A percentile compares a stretch with the other conserved stretches of the same genome.
These are phyloP conservation scores for Echinosophora koreensis DNA, from an alignment of 306 rosid genomes.

Conservation along the genomic window DNA sequence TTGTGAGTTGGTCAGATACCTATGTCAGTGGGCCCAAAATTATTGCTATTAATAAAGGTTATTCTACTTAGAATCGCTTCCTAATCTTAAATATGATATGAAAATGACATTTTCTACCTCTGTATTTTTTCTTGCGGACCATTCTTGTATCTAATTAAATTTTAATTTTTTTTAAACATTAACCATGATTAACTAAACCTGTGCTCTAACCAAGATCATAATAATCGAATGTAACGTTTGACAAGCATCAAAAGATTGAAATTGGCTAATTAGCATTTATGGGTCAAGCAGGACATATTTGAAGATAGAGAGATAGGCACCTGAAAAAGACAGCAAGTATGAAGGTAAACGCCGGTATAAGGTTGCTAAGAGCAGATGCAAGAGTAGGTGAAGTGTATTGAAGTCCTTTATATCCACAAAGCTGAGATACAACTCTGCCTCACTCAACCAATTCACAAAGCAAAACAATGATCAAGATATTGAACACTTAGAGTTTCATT, in stretches of 20 bases:
- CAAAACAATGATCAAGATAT: background rate
- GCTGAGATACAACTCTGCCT: slow-evolving; percentile 46
- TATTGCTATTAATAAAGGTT: too few relatives aligned
- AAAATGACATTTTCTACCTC: too few relatives aligned
- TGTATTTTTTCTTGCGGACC: too few relatives aligned
- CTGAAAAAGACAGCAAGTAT: slow-evolving; percentile 64
- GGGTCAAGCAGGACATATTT: background rate
- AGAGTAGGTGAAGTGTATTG: slow-evolving; percentile 65
- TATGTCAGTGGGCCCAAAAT: too few relatives aligned
- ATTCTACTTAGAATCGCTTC: too few relatives aligned
- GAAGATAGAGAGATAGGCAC: slow-evolving; percentile 36
- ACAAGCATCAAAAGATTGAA: background rate
- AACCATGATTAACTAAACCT: too few relatives aligned
- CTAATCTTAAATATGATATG: too few relatives aligned
- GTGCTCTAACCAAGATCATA: too few relatives aligned
- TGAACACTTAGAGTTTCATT: background rate
- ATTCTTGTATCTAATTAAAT: too few relatives aligned
- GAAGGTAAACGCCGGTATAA: slow-evolving; percentile 67
- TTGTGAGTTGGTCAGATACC: too few relatives aligned
- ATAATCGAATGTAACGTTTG: background rate
- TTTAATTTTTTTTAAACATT: too few relatives aligned
- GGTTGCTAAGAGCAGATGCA: slow-evolving; percentile 55
- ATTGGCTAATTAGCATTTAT: too few relatives aligned
- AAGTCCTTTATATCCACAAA: slow-evolving; percentile 62
- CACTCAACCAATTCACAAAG: background rate